Percentiles rank a stretch among this genome's conserved stretches.
Evolutionary conservation across 78 protist species (phyloP).

Genomic region (Dictyostelium firmibasis): DNA sequence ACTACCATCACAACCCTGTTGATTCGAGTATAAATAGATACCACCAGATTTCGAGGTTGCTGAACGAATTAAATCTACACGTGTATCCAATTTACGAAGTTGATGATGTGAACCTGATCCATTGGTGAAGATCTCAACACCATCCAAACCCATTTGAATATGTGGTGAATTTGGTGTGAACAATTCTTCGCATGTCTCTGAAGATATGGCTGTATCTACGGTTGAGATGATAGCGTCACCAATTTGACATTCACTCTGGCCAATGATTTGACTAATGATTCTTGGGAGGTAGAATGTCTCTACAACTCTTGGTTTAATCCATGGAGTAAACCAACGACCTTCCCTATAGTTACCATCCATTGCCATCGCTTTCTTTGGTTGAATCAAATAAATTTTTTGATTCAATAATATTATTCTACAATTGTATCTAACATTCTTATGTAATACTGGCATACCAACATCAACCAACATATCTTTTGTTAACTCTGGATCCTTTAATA

Average conservation of each 20-base stretch:
- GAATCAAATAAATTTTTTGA: constrained; percentile 73
- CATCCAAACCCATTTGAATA: constrained; percentile 73
- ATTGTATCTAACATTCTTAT: constrained; percentile 87
- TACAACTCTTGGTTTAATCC: constrained; percentile 37
- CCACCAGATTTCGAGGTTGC: constrained; percentile 85
- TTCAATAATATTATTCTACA: constrained; percentile 83
- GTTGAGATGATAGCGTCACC: constrained; percentile 83
- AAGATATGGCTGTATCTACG: constrained; percentile 54
- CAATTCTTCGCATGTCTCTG: constrained; percentile 92
- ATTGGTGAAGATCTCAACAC: constrained; percentile 92
- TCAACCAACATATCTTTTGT: constrained; percentile 87
- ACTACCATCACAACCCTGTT: constrained; percentile 93
- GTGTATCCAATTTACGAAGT: constrained; percentile 86
- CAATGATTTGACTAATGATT: constrained; percentile 3
- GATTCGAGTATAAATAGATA: constrained; percentile 73
- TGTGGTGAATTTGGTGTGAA: constrained; percentile 88
- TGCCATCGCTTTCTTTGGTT: constrained; percentile 91
- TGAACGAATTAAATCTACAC: constrained; percentile 82
- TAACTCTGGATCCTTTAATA: constrained; percentile 2
- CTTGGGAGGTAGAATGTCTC: constrained; percentile 79
- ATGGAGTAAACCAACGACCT: constrained; percentile 88
- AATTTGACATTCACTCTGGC: constrained; percentile 72
- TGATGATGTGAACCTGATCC: constrained; percentile 94
- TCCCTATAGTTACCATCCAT: constrained; percentile 95
- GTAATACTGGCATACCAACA: constrained; percentile 90